Percentiles rank a stretch among this genome's conserved stretches.
These are phyloP conservation scores for Ustilago trichophora DNA, from an alignment of 1,284 basidiomycete species.

Conservation along the genomic window DNA sequence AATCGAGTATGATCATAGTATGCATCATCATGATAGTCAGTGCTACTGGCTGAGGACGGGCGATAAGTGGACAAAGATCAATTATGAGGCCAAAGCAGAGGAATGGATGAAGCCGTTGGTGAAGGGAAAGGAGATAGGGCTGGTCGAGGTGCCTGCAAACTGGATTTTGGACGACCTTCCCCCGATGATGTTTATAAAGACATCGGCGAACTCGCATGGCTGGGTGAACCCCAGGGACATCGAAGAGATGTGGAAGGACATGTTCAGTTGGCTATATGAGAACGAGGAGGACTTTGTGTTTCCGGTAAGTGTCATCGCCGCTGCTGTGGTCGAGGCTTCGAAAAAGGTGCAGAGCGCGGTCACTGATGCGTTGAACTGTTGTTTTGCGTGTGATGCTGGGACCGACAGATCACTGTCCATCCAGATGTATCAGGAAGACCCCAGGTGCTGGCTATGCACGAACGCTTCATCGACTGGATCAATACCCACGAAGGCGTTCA, in stretches of 20 bases:
- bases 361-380: too few species aligned
- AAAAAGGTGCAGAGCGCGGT: too few species aligned
- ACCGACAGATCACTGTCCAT: conserved; percentile 77
- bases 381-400: too few species aligned
- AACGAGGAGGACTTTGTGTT: conserved; percentile 77
- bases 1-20: conserved; percentile 75
- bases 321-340: too few species aligned
- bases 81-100: conserved; percentile 72
- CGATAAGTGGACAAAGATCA: conserved; percentile 79
- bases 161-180: conserved; percentile 76
- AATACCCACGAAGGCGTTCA: conserved; percentile 77
- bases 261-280: conserved; percentile 77
- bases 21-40: conserved; percentile 71
- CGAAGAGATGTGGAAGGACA: conserved; percentile 80
- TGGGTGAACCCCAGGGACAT: conserved; percentile 78
- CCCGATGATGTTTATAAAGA: conserved; percentile 80
- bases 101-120: conserved; percentile 80
- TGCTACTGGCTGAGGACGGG: conserved; percentile 77
- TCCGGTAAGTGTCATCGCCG: conserved; percentile 68
- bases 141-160: conserved; percentile 78
- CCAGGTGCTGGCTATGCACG: conserved; percentile 79
- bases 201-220: conserved; percentile 75
- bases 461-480: conserved; percentile 81
- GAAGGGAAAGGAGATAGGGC: conserved; percentile 74
- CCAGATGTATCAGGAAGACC: conserved; percentile 79